Evolutionary conservation across 108 stramenopile genomes (phyloP), one percentile per base, ranked within the genome.

Genomic region (Hondaea fermentalgiana): DNA sequence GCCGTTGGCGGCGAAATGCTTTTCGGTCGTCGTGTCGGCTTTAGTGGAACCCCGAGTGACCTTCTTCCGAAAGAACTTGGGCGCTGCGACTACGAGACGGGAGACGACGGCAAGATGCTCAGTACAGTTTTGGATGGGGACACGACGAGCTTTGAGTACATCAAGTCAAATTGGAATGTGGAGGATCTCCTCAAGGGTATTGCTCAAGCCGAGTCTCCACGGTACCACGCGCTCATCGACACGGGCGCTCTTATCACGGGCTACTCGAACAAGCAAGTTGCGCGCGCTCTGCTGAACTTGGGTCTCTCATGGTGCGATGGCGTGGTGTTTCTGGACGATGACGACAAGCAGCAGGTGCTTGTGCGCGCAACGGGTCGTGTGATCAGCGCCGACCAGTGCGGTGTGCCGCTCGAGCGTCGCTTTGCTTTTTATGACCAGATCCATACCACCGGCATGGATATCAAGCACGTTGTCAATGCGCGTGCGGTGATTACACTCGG

Each of bases 341-440:
- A 91, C 58, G 93, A 91, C 88, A 87, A 71, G 57, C 49, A 72
- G 49, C 88, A 60, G 72, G 88, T 91, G 57, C 5, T 88, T 0
- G 23, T 87, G 42, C 91, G 91, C 28, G 76, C 47, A 5, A 90
- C 90, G 28, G 89, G 72, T 43, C 88, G 90, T 45, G 89, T 90
- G 4, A 91, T 92, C 44, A 57, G 58, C 57, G 57, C 90, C 19
- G 88, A 91, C 16, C 92, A 94, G 59, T 94, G 93, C 72, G 92
- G 92, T 53, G 88, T 94, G 5, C 88, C 92, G 12, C 57, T 91
- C 4, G 93, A 91, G 88, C 87, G 71, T 53, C 91, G 93, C 4
- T 93, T 93, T 88, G 91, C 93, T 17, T 94, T 94, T 59, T 94
- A 93, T 60, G 94, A 94, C 64, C 93, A 94, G 72, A 91, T 92